Evolutionary conservation across 371 early-diverging fungal species (phyloP).

Genomic region (Actinomucor elegans): DNA sequence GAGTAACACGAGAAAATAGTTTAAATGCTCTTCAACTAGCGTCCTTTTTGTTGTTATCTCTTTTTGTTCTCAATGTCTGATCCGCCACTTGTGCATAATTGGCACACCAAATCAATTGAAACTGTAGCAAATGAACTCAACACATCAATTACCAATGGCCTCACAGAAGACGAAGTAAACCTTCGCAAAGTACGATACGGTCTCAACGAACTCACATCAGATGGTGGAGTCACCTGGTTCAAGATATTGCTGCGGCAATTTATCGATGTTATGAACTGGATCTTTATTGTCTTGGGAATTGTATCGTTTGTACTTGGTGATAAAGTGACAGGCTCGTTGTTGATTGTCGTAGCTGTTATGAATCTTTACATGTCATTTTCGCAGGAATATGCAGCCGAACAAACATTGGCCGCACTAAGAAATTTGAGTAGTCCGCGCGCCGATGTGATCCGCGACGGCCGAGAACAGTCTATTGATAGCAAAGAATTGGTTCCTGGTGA

Average conservation of each 20-base stretch:
- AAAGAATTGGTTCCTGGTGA: conserved; percentile 87
- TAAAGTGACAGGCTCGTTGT: conserved; percentile 65
- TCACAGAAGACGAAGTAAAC: conserved; percentile 53
- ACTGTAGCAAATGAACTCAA: background rate
- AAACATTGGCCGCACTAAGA: conserved; percentile 83
- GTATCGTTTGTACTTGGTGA: conserved; percentile 58
- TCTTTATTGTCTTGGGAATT: conserved; percentile 70
- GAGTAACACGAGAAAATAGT: too few species aligned
- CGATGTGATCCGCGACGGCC: conserved; percentile 79
- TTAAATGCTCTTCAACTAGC: too few species aligned
- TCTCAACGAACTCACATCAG: conserved; percentile 62
- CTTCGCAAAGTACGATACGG: conserved; percentile 65
- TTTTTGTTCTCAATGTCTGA: background rate
- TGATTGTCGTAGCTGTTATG: conserved; percentile 70
- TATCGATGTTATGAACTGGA: conserved; percentile 81
- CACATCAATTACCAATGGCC: conserved; percentile 44
- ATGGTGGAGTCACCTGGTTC: conserved; percentile 63
- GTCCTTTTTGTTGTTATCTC: background rate
- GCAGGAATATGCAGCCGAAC: conserved; percentile 88
- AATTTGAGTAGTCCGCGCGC: conserved; percentile 77
- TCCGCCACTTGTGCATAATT: background rate
- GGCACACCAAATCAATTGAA: conserved; percentile 10
- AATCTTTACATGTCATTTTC: conserved; percentile 83
- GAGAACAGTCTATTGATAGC: conserved; percentile 62
- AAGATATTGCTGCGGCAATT: conserved; percentile 78